phyloP scores from a whole-genome alignment of 75 land plant genomes.

The Picea sitchensis region DNA sequence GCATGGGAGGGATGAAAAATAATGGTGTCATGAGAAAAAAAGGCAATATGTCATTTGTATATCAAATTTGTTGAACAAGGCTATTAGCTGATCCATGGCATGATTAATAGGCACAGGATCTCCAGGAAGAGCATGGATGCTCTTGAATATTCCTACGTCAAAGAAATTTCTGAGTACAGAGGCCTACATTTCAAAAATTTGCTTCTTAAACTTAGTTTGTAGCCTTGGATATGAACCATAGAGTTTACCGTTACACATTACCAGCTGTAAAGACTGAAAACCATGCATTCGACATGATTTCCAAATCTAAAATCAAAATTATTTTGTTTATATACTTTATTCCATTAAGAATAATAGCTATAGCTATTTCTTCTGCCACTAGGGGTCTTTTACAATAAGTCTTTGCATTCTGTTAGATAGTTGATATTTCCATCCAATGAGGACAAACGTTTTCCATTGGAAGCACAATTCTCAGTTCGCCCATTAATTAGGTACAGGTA shows the following conservation, averaged over 20 bases:
- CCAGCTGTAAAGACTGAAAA: background rate
- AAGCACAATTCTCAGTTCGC: too few species aligned
- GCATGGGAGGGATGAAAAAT: slow-evolving; percentile 38
- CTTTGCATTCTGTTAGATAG: too few species aligned
- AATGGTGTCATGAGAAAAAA: slow-evolving; percentile 27
- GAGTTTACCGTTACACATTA: background rate
- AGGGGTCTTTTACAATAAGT: too few species aligned
- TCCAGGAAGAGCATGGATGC: slow-evolving; percentile 29
- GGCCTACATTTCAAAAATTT: slow-evolving; percentile 21
- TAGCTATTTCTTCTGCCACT: too few species aligned
- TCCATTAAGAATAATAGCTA: too few species aligned
- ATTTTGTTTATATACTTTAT: too few species aligned
- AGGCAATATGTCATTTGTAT: slow-evolving; percentile 12
- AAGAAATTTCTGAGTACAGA: slow-evolving; percentile 59
- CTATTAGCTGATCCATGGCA: slow-evolving; percentile 3
- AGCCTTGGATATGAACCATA: background rate
- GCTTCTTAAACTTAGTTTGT: slow-evolving; percentile 13
- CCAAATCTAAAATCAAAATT: too few species aligned
- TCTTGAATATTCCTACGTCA: slow-evolving; percentile 60
- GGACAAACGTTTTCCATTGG: too few species aligned
- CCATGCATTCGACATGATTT: too few species aligned
- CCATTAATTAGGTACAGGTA: too few species aligned
- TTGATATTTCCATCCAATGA: too few species aligned
- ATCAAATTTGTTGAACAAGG: slow-evolving; percentile 27
- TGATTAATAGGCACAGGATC: slow-evolving; percentile 34